Conservation (phyloP, 2,329 filamentous ascomycete species). For the Monilinia vaccinii-corymbosi region DNA sequence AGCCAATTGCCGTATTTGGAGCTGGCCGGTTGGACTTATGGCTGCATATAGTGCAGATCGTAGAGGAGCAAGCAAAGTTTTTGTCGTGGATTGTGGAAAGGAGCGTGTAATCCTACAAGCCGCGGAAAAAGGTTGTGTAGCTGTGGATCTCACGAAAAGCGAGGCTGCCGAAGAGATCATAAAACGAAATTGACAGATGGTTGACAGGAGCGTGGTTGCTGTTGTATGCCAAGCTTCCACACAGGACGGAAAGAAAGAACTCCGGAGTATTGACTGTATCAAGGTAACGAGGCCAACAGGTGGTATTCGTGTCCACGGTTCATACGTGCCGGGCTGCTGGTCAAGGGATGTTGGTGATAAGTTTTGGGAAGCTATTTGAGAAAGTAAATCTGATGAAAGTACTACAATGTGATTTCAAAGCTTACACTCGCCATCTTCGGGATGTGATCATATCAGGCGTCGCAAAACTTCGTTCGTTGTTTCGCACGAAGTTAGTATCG, state of each 20-base stretch:
- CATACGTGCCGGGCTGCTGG: slow-evolving; percentile 36
- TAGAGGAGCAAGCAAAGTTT: slow-evolving; percentile 52
- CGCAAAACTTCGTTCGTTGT: slow-evolving; percentile 58
- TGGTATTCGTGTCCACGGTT: slow-evolving; percentile 27
- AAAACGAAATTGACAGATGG: slow-evolving; percentile 47
- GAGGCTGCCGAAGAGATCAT: slow-evolving; percentile 54
- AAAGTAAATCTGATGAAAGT: slow-evolving; percentile 38
- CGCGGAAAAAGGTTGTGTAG: slow-evolving; percentile 50
- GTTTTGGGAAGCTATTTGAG: slow-evolving; percentile 60
- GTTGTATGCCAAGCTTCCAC: slow-evolving; percentile 57
- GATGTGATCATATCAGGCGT: slow-evolving; percentile 56
- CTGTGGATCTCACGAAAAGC: slow-evolving; percentile 51
- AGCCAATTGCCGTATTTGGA: slow-evolving; percentile 56
- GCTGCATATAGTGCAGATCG: slow-evolving; percentile 54
- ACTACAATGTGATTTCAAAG: slow-evolving; percentile 56
- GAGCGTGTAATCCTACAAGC: slow-evolving; percentile 49
- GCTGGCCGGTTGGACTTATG: slow-evolving; percentile 58
- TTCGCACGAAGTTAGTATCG: slow-evolving; percentile 53
- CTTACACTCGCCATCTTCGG: slow-evolving; percentile 56
- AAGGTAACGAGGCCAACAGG: slow-evolving; percentile 24
- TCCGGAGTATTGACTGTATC: slow-evolving; percentile 43
- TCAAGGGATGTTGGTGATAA: slow-evolving; percentile 55
- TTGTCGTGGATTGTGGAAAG: slow-evolving; percentile 52
- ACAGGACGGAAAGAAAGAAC: slow-evolving; percentile 46
- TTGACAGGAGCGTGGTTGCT: slow-evolving; percentile 55